These are phyloP conservation scores for Penicillium sp. DNA, from an alignment of 2,329 filamentous ascomycete genomes.

Conservation along the genomic window DNA sequence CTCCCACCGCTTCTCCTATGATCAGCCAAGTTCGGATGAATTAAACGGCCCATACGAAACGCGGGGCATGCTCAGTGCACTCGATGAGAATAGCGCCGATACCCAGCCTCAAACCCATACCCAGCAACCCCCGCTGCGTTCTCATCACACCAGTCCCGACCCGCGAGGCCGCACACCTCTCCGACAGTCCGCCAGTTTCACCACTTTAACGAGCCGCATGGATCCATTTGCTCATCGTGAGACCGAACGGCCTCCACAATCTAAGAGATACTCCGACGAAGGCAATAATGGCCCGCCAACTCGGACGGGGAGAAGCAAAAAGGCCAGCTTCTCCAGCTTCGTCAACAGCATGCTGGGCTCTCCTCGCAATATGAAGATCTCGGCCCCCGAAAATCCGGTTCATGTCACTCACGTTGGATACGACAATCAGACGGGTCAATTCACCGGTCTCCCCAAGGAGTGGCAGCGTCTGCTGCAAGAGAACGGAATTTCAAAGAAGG, in stretches of 20 bases:
- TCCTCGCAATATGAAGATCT: constrained; percentile 81
- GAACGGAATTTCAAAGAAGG: constrained; percentile 93
- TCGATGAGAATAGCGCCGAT: constrained; percentile 41
- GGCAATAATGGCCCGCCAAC: constrained; percentile 56
- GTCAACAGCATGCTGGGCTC: constrained; percentile 82
- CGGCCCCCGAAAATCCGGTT: constrained; percentile 94
- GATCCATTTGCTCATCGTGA: constrained; percentile 49
- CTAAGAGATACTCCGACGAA: constrained; percentile 80
- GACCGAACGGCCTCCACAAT: constrained; percentile 50
- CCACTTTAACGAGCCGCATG: constrained; percentile 51
- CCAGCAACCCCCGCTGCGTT: constrained; percentile 44
- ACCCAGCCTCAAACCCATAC: constrained; percentile 28
- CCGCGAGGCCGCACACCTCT: constrained; percentile 56
- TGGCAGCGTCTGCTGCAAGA: constrained; percentile 96
- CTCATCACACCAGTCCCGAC: constrained; percentile 55
- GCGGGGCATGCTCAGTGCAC: constrained; percentile 44
- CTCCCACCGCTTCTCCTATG: constrained; percentile 36
- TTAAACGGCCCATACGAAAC: constrained; percentile 46
- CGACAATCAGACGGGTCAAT: constrained; percentile 93
- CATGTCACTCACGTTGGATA: constrained; percentile 98
- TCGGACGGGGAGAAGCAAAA: constrained; percentile 66
- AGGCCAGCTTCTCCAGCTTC: constrained; percentile 83
- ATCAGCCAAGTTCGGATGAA: constrained; percentile 45
- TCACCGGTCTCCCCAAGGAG: constrained; percentile 93
- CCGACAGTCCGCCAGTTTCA: constrained; percentile 66